phyloP scores from a whole-genome alignment of 495 filamentous ascomycete species.

The Hypoxylon lenormandii region DNA sequence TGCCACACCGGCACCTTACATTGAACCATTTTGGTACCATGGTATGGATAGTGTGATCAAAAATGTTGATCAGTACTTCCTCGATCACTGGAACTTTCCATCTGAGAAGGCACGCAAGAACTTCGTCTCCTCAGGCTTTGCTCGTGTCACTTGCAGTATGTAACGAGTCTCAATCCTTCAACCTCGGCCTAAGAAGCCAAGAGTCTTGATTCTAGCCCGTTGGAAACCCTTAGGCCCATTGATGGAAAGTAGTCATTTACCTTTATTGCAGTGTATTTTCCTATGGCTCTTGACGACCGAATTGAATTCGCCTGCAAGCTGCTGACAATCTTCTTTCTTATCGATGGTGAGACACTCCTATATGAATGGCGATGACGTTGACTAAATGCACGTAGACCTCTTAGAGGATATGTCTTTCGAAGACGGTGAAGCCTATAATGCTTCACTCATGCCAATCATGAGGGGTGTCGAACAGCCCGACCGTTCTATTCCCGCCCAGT shows the following conservation, averaged over 20 bases:
- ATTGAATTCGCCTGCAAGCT: constrained; percentile 43
- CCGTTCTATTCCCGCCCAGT: constrained; percentile 48
- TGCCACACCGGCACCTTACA: not conserved
- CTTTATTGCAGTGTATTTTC: constrained; percentile 33
- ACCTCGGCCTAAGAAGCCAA: too few relatives aligned
- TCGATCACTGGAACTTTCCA: constrained; percentile 41
- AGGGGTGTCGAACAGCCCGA: constrained; percentile 45
- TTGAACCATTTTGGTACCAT: constrained; percentile 3
- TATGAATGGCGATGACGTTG: not conserved
- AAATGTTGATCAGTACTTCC: constrained; percentile 30
- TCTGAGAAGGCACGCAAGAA: constrained; percentile 32
- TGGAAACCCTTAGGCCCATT: too few relatives aligned
- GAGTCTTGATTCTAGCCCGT: too few relatives aligned
- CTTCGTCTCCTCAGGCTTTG: constrained; percentile 43
- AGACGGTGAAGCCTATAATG: constrained; percentile 50
- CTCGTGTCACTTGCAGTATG: constrained; percentile 34
- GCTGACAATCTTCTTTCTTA: constrained; percentile 42
- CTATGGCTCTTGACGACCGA: constrained; percentile 36
- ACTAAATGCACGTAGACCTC: not conserved
- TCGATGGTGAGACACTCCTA: constrained; percentile 32
- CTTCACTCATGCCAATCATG: constrained; percentile 51
- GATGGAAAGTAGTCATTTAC: too few relatives aligned
- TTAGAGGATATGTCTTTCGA: constrained; percentile 56
- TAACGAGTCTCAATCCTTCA: too few relatives aligned
- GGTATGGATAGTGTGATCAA: not conserved